phyloP scores from a whole-genome alignment of 106 monocot species.

The Triglochin maritima region DNA sequence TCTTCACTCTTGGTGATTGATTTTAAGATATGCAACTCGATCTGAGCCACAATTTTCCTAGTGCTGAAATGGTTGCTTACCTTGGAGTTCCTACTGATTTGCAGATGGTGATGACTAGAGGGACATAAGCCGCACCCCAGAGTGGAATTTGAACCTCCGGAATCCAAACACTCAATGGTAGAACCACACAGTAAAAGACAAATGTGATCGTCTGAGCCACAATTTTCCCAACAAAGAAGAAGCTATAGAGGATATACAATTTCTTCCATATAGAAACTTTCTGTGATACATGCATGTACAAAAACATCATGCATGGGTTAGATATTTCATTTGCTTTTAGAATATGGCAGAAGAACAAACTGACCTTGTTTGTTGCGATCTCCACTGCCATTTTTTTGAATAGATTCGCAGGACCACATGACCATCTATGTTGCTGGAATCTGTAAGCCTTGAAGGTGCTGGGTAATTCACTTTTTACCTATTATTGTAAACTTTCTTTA shows the following conservation, averaged over 20 bases:
- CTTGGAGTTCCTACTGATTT: slow-evolving; percentile 69
- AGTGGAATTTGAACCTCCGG: slow-evolving; percentile 53
- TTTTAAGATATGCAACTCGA: too few species aligned
- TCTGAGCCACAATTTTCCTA: too few species aligned
- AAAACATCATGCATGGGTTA: not conserved
- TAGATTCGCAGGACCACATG: slow-evolving; percentile 48
- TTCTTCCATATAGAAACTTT: slow-evolving; percentile 43
- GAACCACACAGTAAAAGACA: slow-evolving; percentile 44
- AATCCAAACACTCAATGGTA: slow-evolving; percentile 40
- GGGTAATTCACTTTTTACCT: slow-evolving; percentile 53
- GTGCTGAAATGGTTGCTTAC: too few species aligned
- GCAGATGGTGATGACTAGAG: slow-evolving; percentile 42
- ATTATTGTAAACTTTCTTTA: too few species aligned
- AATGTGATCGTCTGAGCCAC: slow-evolving; percentile 45
- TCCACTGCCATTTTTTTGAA: slow-evolving; percentile 36
- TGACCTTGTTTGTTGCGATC: slow-evolving; percentile 23
- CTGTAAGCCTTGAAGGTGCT: slow-evolving; percentile 45
- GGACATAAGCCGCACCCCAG: slow-evolving; percentile 57
- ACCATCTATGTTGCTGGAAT: slow-evolving; percentile 52
- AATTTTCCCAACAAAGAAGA: slow-evolving; percentile 57
- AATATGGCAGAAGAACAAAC: not conserved
- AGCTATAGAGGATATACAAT: slow-evolving; percentile 52
- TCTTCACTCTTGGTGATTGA: too few species aligned
- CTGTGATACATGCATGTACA: slow-evolving; percentile 12
- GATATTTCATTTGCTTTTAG: not conserved